Evolutionary conservation across 1,139 yeast species (phyloP).

Genomic region (Kluyveromyces sp.): DNA sequence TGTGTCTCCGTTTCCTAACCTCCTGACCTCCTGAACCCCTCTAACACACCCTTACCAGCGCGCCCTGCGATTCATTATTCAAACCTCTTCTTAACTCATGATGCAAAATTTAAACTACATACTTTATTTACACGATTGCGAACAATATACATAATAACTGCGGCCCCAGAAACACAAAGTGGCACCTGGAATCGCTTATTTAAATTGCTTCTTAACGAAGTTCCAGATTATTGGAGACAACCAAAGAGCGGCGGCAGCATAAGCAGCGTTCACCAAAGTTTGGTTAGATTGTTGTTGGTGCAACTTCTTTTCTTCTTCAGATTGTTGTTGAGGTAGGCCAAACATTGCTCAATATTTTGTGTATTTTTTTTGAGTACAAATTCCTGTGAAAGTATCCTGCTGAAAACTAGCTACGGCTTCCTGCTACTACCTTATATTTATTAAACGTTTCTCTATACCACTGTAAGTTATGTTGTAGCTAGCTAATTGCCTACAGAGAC

Average conservation of each 20-base stretch:
- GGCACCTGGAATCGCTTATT: constrained; percentile 12
- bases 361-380: constrained; percentile 7
- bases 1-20: background rate
- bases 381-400: constrained; percentile 9
- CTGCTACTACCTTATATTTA: background rate
- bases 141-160: background rate
- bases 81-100: background rate
- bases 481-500: no score
- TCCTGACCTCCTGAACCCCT: no score
- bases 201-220: constrained; percentile 52
- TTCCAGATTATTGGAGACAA: constrained; percentile 57
- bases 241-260: constrained; percentile 77
- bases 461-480: background rate
- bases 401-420: constrained; percentile 9
- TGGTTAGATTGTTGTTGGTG: constrained; percentile 64
- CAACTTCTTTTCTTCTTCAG: constrained; percentile 70
- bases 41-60: background rate
- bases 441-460: background rate
- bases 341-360: constrained; percentile 42
- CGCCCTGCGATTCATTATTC: background rate
- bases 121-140: background rate
- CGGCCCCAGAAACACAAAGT: background rate
- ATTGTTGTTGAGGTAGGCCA: constrained; percentile 67
- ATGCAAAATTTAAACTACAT: constrained; percentile 4
- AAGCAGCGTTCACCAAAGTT: constrained; percentile 60